Evolutionary conservation across 371 early-diverging fungal species (phyloP), one percentile per base, ranked within the genome.

Genomic region (Mortierella sp.): DNA sequence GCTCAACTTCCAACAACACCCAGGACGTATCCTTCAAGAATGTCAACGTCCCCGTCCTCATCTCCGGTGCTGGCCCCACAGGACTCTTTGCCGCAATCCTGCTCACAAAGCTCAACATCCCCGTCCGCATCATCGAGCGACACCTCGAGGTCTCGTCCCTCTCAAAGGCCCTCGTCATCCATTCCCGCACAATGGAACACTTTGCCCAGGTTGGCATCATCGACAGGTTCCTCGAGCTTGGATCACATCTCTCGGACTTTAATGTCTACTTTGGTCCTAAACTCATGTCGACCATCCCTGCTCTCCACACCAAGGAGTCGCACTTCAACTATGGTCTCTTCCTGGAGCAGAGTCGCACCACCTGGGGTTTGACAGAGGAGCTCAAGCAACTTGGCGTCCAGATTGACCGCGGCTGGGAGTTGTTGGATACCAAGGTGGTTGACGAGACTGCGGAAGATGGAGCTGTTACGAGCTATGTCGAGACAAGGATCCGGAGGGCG

Each of bases 51-150:
- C 81, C 81, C 5, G 86, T 85, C 46, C 86, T 93, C 43, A 86
- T 93, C 72, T 91, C 91, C 61, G 93, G 93, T 75, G 93, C 91
- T 59, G 93, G 93, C 24, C 91, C 93, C 40, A 88, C 90, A 11
- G 93, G 93, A 71, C 88, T 93, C 43, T 88, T 90, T 67, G 86
- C 81, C 31, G 81, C 86, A 28, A 53, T 81, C 69, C 72, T 85
- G 1, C 81, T 85, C 28, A 85, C 86, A 21, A 75, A 81, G 37
- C 76, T 85, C 71, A 76, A 76, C 61, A 73, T 81, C 72, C 81
- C 81, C 31, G 71, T 73, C 26, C 81, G 86, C 31, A 16, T 85
- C 50, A 77, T 85, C 70, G 86, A 85, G 28, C 86, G 86, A n/a
- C 67, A 85, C 26, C 77, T 74, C 72, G 77, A 72, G 44, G 50